A percentile compares a stretch with the other conserved stretches of the same genome.
phyloP scores from a whole-genome alignment of 1,139 yeast species.

The Pichia sp. region DNA sequence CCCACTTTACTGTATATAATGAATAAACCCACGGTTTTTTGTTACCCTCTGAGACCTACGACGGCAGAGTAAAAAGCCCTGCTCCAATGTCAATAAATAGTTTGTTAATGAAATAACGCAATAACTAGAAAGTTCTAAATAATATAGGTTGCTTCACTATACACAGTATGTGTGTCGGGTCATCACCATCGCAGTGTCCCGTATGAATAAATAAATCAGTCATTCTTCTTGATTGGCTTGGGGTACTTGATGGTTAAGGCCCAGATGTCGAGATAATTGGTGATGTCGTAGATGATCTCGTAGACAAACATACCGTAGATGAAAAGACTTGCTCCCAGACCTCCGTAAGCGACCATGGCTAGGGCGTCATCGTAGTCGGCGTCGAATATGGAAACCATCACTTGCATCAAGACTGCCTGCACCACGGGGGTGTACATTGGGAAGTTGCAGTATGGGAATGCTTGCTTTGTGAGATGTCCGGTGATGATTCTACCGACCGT shows the following conservation, averaged over 20 bases:
- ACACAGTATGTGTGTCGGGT: too few species aligned
- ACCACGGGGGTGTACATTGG: slow-evolving; percentile 65
- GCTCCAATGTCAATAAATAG: not conserved
- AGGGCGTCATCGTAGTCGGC: slow-evolving; percentile 41
- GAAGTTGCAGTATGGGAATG: slow-evolving; percentile 67
- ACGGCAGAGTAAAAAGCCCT: too few species aligned
- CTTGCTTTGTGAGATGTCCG: slow-evolving; percentile 78
- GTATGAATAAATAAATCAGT: not conserved
- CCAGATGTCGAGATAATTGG: slow-evolving; percentile 77
- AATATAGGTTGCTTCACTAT: too few species aligned
- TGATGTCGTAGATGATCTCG: slow-evolving; percentile 81
- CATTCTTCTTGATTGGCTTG: slow-evolving; percentile 10
- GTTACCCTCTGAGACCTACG: not conserved
- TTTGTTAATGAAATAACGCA: not conserved
- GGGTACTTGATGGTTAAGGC: slow-evolving; percentile 83
- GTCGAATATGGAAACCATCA: slow-evolving; percentile 39
- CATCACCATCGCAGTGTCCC: too few species aligned
- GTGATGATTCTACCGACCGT: slow-evolving; percentile 85
- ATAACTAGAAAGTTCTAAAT: not conserved
- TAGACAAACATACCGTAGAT: slow-evolving; percentile 74
- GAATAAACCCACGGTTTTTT: slow-evolving; percentile 10
- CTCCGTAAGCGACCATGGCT: slow-evolving; percentile 58
- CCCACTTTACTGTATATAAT: slow-evolving; percentile 10
- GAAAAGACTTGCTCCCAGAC: slow-evolving; percentile 73
- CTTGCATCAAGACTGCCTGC: slow-evolving; percentile 47